Evolutionary conservation across 2,329 filamentous ascomycete species (phyloP).

Genomic region (Colletotrichum sp.): DNA sequence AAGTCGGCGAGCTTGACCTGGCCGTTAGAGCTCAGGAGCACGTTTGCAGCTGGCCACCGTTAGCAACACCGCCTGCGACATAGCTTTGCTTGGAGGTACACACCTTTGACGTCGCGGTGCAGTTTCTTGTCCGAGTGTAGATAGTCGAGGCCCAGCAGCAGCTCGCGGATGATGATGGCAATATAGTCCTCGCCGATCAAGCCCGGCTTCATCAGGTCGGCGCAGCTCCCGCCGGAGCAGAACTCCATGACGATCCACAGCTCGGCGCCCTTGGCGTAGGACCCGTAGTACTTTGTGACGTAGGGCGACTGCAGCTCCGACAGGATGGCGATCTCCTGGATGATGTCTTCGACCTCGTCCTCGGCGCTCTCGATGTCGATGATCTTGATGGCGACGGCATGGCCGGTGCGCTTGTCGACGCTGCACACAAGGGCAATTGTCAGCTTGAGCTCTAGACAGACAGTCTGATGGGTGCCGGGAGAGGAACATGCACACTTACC

Average conservation of each 20-base stretch:
- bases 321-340: conserved; percentile 96
- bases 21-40: conserved; percentile 85
- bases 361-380: conserved; percentile 99
- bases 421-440: conserved; percentile 46
- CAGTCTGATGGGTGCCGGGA: not conserved
- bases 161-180: conserved; percentile 89
- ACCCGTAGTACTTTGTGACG: conserved; percentile 97
- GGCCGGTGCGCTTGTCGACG: conserved; percentile 90
- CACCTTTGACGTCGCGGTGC: conserved; percentile 95
- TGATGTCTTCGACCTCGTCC: conserved; percentile 99
- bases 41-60: conserved; percentile 76
- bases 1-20: conserved; percentile 98
- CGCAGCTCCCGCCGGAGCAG: conserved; percentile 95
- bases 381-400: conserved; percentile 96
- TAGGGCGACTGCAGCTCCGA: conserved; percentile 95
- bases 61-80: not conserved
- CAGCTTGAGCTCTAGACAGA: not conserved
- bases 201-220: conserved; percentile 93
- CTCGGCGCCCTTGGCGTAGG: conserved; percentile 93
- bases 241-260: conserved; percentile 99
- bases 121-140: conserved; percentile 95
- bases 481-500: conserved; percentile 53
- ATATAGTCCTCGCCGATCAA: conserved; percentile 94
- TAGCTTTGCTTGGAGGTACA: not conserved
- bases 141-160: conserved; percentile 90